These are phyloP conservation scores for Populus hybrid DNA, from an alignment of 441 rosid genomes.

Conservation along the genomic window DNA sequence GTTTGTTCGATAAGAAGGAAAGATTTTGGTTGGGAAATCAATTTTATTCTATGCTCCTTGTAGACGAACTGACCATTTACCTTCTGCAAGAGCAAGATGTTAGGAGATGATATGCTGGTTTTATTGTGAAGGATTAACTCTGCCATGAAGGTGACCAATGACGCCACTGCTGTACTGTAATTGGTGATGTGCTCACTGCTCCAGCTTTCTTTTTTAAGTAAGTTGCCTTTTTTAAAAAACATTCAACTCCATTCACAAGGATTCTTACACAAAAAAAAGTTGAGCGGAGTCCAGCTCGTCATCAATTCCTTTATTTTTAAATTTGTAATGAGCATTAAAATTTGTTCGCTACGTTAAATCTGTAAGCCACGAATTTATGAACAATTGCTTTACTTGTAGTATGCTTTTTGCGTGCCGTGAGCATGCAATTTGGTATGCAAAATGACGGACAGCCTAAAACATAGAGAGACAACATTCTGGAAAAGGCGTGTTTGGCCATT, in stretches of 20 bases:
- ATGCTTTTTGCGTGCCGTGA: neutral
- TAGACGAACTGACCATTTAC: slow-evolving; percentile 8
- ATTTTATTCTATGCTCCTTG: slow-evolving; percentile 7
- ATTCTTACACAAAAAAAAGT: neutral
- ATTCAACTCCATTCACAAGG: neutral
- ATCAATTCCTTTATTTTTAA: neutral
- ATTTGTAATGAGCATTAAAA: neutral
- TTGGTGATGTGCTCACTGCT: neutral
- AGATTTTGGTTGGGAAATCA: slow-evolving; percentile 7
- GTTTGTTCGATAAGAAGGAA: slow-evolving; percentile 17
- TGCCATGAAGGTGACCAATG: neutral
- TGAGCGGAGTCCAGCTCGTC: too few species aligned
- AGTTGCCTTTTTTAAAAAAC: neutral
- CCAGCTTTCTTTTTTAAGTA: neutral
- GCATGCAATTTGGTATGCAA: neutral
- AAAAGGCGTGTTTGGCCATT: neutral
- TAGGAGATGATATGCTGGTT: neutral
- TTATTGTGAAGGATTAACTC: slow-evolving; percentile 1
- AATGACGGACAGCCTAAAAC: neutral
- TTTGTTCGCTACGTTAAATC: neutral
- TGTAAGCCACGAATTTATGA: neutral
- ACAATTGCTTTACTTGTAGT: neutral
- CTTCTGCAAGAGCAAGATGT: slow-evolving; percentile 6
- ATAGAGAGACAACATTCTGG: neutral
- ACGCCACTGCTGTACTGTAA: slow-evolving; percentile 12